Evolutionary conservation across 129 eudicot species (phyloP), one percentile per base, ranked within the genome.

Genomic region (Lactuca sativa): DNA sequence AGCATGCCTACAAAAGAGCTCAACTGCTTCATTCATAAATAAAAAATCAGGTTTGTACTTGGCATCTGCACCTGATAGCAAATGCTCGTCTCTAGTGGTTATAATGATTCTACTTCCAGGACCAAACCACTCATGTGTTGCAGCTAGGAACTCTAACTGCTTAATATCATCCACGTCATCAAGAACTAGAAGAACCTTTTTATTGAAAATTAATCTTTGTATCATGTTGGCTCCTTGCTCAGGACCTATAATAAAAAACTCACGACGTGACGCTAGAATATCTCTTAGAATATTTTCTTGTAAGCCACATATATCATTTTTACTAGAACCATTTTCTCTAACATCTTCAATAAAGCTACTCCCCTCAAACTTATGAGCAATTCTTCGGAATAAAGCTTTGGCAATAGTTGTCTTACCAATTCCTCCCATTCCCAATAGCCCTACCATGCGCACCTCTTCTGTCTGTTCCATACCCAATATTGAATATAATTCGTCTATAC

Each of bases 121-220:
- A 17, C 70, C 70, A 62, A 73, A 73, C 77, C 77, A 73, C 7
- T 52, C 40, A 12, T 9, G 61, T 16, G 13, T 6, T 49, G 62
- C 71, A 53, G 64, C 78, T 54, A 74, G 56, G 36, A 41, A 56
- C 40, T 63, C 40, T 31, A 62, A 4, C 64, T 74, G 78, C 18
- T 30, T 11, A 10, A 3, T 7, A 41, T 55, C 15, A 64, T 74
- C 71, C 36, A 74, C 64, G 9, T 74, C 77, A 52, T 72, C 77
- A 33, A 72, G 77, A 61, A 72, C 68, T 60, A 72, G 44, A 47
- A 72, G 69, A 72, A 72, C 68, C 61, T 31, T 75, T 37, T 67
- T 67, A 16, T 41, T 47, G 59, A 60, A 14, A 15, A 66, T 32
- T 44, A 49, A 44, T 34, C 7, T 6, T 17, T 17, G 44, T 59